Base-by-base conservation (phyloP, 2,329 filamentous ascomycete species). In the Pseudogymnoascus sp. region DNA sequence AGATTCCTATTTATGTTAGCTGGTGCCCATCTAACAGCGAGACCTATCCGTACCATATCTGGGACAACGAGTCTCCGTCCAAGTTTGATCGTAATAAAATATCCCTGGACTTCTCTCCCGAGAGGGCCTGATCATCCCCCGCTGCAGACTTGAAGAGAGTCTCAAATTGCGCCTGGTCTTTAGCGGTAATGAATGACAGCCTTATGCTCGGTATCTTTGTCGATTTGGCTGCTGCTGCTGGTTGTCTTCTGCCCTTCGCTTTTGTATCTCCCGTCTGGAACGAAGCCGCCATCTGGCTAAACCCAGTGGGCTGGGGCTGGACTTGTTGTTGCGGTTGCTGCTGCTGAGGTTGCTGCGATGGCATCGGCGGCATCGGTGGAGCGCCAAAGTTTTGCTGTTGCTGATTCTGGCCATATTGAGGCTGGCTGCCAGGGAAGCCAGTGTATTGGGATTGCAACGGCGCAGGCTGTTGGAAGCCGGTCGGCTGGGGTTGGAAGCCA, bases 131-230 rank as follows among this genome's bases (percentile, higher is more conserved):
- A 63, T 82, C 84, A 67, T 92, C 87, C 35, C 92, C 91, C 36
- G 93, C 91, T 12, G 94, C 93, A 61, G 92, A 96, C 77, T 94
- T 97, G 80, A 99, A 99, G 41, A 99, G 78, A 62, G 94, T 94
- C 78, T 99, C 94, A 69, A 99, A 99, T 77, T 96, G 97, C 70
- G 90, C 84, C 75, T 99, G 94, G 72, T 99, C 94, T 70, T 88
- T 86, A 25, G 90, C 92, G 2, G 93, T 97, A 71, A 99, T 96
- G 74, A 99, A 99, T 2, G 92, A 96, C 64, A 99, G 78, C 58
- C 94, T 84, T 66, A 97, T 95, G 72, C 89, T 97, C 28, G 94
- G 94, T 61, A 99, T 97, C 77, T 89, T 94, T 68, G 83, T 86
- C 11, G 81, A 76, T 69, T 84, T 86, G 62, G 78, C 74, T 25